These are phyloP conservation scores for Rhizopogon sp. DNA, from an alignment of 768 basidiomycete species.

Conservation along the genomic window DNA sequence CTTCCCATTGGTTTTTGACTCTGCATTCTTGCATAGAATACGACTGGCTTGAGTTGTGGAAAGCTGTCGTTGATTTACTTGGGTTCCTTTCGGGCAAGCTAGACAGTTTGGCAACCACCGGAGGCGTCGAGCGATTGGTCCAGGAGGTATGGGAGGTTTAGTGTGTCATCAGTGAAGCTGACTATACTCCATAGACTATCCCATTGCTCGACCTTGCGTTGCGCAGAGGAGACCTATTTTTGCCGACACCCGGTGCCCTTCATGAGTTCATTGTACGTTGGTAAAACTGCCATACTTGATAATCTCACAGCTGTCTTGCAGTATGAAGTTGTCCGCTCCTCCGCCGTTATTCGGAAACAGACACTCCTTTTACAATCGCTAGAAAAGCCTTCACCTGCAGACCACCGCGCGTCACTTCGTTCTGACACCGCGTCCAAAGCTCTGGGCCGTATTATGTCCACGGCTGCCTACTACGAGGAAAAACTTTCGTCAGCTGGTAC, in stretches of 20 bases:
- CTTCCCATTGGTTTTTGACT: not conserved
- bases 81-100: slow-evolving; percentile 52
- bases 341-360: slow-evolving; percentile 45
- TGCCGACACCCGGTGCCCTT: slow-evolving; percentile 48
- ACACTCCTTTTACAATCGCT: slow-evolving; percentile 37
- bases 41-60: slow-evolving; percentile 64
- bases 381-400: slow-evolving; percentile 21
- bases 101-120: slow-evolving; percentile 46
- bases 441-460: slow-evolving; percentile 36
- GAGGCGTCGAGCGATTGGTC: slow-evolving; percentile 47
- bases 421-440: slow-evolving; percentile 33
- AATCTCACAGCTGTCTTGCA: slow-evolving; percentile 17
- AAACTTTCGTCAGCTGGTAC: slow-evolving; percentile 41
- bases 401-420: slow-evolving; percentile 19
- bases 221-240: slow-evolving; percentile 45
- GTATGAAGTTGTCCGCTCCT: slow-evolving; percentile 65
- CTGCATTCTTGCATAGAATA: slow-evolving; percentile 40
- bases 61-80: slow-evolving; percentile 47
- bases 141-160: slow-evolving; percentile 41
- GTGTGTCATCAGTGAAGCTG: not conserved
- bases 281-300: not conserved
- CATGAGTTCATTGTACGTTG: slow-evolving; percentile 59
- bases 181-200: slow-evolving; percentile 35
- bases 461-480: slow-evolving; percentile 48
- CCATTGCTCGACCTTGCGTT: slow-evolving; percentile 48